Percentiles rank a stretch among this genome's conserved stretches.
phyloP scores from a whole-genome alignment of 73 alveolate species.

The Paramecium bursaria region DNA sequence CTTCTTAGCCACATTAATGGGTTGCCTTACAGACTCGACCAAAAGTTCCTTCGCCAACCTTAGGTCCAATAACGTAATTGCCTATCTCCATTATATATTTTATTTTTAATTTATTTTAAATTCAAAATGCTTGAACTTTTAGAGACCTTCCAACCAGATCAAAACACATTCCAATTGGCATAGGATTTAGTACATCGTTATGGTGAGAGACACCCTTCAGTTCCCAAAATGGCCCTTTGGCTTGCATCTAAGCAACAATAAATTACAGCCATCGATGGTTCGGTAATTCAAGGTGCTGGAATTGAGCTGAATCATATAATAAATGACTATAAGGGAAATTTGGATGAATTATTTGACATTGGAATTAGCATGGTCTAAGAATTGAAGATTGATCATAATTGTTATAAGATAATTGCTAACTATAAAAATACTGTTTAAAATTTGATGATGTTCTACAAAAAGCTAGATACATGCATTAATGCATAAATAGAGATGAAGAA shows the following conservation, averaged over 20 bases:
- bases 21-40: slow-evolving; percentile 65
- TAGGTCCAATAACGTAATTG: slow-evolving; percentile 47
- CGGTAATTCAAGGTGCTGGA: slow-evolving; percentile 47
- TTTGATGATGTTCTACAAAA: slow-evolving; percentile 20
- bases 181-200: slow-evolving; percentile 30
- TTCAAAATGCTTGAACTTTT: slow-evolving; percentile 44
- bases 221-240: slow-evolving; percentile 17
- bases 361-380: slow-evolving; percentile 33
- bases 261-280: slow-evolving; percentile 49
- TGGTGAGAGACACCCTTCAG: not conserved
- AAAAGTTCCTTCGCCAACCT: slow-evolving; percentile 70
- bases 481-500: not conserved
- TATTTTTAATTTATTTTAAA: slow-evolving; percentile 19
- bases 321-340: slow-evolving; percentile 39
- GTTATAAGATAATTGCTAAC: not conserved
- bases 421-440: slow-evolving; percentile 8
- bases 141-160: slow-evolving; percentile 16
- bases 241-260: slow-evolving; percentile 36
- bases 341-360: slow-evolving; percentile 10
- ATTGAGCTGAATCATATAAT: slow-evolving; percentile 8
- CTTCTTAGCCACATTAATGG: slow-evolving; percentile 59
- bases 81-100: slow-evolving; percentile 54
- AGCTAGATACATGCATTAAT: slow-evolving; percentile 15
- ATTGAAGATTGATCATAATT: slow-evolving; percentile 23
- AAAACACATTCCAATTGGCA: slow-evolving; percentile 36